phyloP scores from a whole-genome alignment of 257 asterid species.

The Dorcoceras hygrometricum region DNA sequence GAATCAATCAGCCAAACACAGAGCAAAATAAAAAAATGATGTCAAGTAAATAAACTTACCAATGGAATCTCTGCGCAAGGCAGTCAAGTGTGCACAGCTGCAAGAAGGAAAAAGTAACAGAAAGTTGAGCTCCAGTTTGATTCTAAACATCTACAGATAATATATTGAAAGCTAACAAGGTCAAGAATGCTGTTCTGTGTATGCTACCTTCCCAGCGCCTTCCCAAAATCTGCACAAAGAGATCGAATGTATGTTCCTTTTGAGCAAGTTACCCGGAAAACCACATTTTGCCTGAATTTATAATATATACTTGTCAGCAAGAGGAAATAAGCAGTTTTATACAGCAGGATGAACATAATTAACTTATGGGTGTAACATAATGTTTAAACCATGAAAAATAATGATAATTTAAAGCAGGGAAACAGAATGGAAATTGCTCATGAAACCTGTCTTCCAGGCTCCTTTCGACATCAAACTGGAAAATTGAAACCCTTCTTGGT shows the following conservation, averaged over 20 bases:
- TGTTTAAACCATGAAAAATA: background rate
- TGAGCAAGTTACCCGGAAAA: conserved; percentile 88
- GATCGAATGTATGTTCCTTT: conserved; percentile 95
- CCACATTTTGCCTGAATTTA: conserved; percentile 76
- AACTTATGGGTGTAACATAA: background rate
- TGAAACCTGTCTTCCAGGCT: conserved; percentile 86
- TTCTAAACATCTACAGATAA: background rate
- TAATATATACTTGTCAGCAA: background rate
- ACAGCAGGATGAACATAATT: background rate
- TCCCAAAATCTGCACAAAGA: conserved; percentile 94
- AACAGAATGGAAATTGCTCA: background rate
- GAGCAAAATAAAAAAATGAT: background rate
- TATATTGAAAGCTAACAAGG: conserved; percentile 2
- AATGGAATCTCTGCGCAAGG: conserved; percentile 86
- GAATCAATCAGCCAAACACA: conserved; percentile 1
- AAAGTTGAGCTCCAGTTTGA: background rate
- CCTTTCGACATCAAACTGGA: conserved; percentile 72
- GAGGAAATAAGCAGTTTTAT: background rate
- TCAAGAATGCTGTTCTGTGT: background rate
- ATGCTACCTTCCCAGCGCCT: conserved; percentile 76
- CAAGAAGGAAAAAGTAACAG: conserved; percentile 16
- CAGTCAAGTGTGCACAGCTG: conserved; percentile 97
- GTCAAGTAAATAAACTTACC: conserved; percentile 40
- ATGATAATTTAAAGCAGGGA: background rate
- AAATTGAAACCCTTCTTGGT: conserved; percentile 81